phyloP scores from a whole-genome alignment of 257 asterid genomes.

The Thymus quinquecostatus region DNA sequence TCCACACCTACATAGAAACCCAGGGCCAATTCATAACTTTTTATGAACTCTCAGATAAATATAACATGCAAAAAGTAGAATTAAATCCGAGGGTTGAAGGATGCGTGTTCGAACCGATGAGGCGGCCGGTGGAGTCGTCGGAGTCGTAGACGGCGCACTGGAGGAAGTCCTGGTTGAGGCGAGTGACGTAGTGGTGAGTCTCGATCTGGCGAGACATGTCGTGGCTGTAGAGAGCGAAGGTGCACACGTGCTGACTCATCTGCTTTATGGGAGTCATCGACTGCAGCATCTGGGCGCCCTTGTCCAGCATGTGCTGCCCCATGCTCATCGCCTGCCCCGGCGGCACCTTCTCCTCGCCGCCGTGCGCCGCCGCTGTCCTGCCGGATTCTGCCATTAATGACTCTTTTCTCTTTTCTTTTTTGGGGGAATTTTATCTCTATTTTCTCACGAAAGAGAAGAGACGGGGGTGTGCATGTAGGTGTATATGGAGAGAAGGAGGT shows the following conservation, averaged over 20 bases:
- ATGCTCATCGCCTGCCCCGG: slow-evolving; percentile 68
- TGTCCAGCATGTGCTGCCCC: slow-evolving; percentile 60
- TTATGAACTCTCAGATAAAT: neutral
- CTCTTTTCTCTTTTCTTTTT: too few species aligned
- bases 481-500: neutral
- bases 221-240: slow-evolving; percentile 76
- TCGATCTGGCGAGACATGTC: slow-evolving; percentile 87
- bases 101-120: slow-evolving; percentile 49
- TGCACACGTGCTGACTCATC: slow-evolving; percentile 77
- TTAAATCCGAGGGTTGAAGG: too few species aligned
- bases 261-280: slow-evolving; percentile 69
- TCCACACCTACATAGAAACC: slow-evolving; percentile 59
- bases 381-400: slow-evolving; percentile 41
- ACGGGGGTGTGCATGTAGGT: neutral
- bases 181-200: slow-evolving; percentile 72
- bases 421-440: neutral
- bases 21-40: neutral
- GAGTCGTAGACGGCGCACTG: slow-evolving; percentile 94
- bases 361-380: slow-evolving; percentile 21
- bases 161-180: slow-evolving; percentile 74
- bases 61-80: too few species aligned
- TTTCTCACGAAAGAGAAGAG: too few species aligned
- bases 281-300: slow-evolving; percentile 72
- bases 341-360: slow-evolving; percentile 38
- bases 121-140: slow-evolving; percentile 62